phyloP scores from a whole-genome alignment of 331 rosid genomes.

The Cucumis variabilis region DNA sequence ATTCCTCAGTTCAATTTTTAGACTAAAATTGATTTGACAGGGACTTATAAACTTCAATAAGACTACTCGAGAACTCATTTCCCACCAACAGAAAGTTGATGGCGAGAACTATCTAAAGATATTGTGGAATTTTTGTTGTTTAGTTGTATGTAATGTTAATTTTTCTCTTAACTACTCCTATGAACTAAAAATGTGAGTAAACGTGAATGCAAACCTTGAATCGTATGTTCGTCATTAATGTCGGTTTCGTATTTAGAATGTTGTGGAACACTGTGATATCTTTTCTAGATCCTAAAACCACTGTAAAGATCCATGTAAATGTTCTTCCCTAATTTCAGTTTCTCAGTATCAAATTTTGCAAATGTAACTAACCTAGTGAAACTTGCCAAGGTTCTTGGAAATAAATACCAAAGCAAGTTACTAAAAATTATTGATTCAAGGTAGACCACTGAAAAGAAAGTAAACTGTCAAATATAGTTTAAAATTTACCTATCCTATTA shows the following conservation, averaged over 20 bases:
- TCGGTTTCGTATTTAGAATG: conserved; percentile 93
- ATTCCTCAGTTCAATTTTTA: no score
- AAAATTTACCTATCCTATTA: no score
- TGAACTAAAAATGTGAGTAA: conserved; percentile 39
- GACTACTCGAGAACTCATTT: conserved; percentile 78
- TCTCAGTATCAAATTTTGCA: neutral
- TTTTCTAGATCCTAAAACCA: conserved; percentile 75
- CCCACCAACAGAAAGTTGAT: conserved; percentile 78
- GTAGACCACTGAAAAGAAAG: no score
- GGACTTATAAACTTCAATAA: no score
- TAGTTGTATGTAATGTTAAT: conserved; percentile 32
- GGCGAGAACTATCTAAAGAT: conserved; percentile 40
- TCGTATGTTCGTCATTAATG: conserved; percentile 98
- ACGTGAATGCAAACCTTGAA: conserved; percentile 71
- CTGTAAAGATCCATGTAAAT: conserved; percentile 81
- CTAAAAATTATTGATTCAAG: no score
- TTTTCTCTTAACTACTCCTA: neutral
- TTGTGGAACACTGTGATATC: conserved; percentile 63
- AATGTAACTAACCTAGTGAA: no score
- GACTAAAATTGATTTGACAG: no score
- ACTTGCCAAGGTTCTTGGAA: no score
- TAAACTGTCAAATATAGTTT: no score
- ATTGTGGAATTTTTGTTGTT: neutral
- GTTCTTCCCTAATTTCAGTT: conserved; percentile 29
- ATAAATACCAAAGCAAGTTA: no score